Evolutionary conservation across 495 filamentous ascomycete species (phyloP), one percentile per base, ranked within the genome.

Genomic region (Copromyces sp.): DNA sequence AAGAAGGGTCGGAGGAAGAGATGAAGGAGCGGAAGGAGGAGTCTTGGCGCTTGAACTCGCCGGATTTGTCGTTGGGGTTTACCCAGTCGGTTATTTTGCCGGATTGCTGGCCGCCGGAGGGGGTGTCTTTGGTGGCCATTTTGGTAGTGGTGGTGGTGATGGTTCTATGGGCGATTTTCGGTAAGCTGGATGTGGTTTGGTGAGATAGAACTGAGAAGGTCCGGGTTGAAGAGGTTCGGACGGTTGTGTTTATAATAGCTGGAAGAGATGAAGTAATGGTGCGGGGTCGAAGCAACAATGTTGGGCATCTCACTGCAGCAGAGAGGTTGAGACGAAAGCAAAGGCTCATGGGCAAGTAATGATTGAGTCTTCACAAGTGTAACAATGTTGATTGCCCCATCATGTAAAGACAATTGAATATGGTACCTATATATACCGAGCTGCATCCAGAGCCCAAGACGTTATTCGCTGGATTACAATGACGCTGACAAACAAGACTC

Each of bases 1-100:
- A 86, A 32, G 87, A 82, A 4, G 24, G 53, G 53, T 35, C 53
- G 72, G 86, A 83, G 8, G 82, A 78, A 14, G 89, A 92, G 81
- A 95, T 90, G 79, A 83, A 91, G 80, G 88, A 86, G 53, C 92
- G 90, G 81, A 94, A 94, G 69, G 86, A 84, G 47, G 90, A 92
- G 72, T 82, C 82, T 77, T 89, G 89, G 40, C 92, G 90, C 83
- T 95, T 96, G 89, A 96, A 98, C 82, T 97, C 94, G 82, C 94
- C 94, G 2, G 89, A 86, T 74, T 88, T 90, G 81, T 94, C 91
- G 71, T 83, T 83, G 42, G 89, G 90, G 32, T 86, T 83, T 20
- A 94, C 94, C 93, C 93, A 97, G 76, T 94, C 87, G 39, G 93
- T 94, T 80, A 97, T 95, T 42, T 86, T 89, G 20, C 45, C 35